Conservation (phyloP, 2,329 filamentous ascomycete species). For the Erysiphe pisi region DNA sequence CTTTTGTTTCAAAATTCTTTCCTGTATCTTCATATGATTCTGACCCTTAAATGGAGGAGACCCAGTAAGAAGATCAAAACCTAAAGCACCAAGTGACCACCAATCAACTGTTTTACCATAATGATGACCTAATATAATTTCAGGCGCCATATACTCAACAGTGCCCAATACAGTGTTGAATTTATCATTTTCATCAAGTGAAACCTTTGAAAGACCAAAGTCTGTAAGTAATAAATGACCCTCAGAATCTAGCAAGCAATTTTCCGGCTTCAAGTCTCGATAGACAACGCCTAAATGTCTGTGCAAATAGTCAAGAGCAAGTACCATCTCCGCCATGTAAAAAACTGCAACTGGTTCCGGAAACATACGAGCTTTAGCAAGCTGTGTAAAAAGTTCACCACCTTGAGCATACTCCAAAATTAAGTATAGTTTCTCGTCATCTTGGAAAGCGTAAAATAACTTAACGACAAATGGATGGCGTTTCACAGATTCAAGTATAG, state of each 20-base stretch:
- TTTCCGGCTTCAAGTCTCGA: constrained; percentile 94
- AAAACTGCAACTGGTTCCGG: constrained; percentile 79
- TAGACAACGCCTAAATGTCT: constrained; percentile 88
- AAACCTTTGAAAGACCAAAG: constrained; percentile 93
- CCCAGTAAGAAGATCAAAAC: constrained; percentile 85
- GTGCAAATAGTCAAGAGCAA: constrained; percentile 88
- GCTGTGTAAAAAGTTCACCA: constrained; percentile 91
- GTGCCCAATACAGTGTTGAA: constrained; percentile 92
- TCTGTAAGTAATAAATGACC: constrained; percentile 92
- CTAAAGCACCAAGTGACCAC: constrained; percentile 94
- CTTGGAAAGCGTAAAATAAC: constrained; percentile 96
- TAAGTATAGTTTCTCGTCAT: constrained; percentile 92
- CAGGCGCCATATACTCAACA: constrained; percentile 97
- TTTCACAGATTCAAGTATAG: constrained; percentile 91
- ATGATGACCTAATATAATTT: constrained; percentile 75
- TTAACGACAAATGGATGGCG: constrained; percentile 97
- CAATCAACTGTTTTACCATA: constrained; percentile 96
- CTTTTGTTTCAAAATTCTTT: constrained; percentile 93
- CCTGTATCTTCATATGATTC: constrained; percentile 89
- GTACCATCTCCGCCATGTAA: constrained; percentile 97
- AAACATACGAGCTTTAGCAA: constrained; percentile 92
- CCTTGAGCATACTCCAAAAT: constrained; percentile 97
- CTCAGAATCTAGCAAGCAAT: constrained; percentile 82
- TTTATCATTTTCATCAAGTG: constrained; percentile 55
- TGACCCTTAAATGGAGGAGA: constrained; percentile 79